These are phyloP conservation scores for Bifiguratus adelaidae DNA, from an alignment of 192 early-diverging fungal genomes.

Conservation along the genomic window DNA sequence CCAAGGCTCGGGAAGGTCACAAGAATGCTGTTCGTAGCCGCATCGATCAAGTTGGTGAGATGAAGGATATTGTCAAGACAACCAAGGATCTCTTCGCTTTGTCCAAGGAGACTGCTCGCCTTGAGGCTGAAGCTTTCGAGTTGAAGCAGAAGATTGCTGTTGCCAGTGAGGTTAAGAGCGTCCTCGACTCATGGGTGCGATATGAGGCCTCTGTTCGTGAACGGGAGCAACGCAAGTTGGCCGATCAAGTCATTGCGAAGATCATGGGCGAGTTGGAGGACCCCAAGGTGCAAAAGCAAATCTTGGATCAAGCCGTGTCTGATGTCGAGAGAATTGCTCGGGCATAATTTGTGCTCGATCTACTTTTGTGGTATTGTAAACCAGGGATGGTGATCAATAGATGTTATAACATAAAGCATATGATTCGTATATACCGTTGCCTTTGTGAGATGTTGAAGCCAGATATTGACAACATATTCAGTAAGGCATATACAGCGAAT, in stretches of 20 bases:
- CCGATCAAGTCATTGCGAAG: slow-evolving; percentile 73
- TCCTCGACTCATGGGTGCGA: slow-evolving; percentile 95
- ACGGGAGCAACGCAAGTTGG: slow-evolving; percentile 83
- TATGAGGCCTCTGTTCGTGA: slow-evolving; percentile 91
- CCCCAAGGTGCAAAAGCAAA: slow-evolving; percentile 52
- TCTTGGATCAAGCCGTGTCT: slow-evolving; percentile 44
- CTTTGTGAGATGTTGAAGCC: no score
- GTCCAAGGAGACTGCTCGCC: slow-evolving; percentile 88
- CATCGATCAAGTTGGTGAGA: slow-evolving; percentile 82
- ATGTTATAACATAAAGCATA: no score
- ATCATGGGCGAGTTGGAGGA: slow-evolving; percentile 58
- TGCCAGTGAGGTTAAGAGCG: slow-evolving; percentile 71
- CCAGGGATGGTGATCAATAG: no score
- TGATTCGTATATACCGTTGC: no score
- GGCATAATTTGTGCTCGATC: no score
- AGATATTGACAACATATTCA: no score
- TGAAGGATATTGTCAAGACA: slow-evolving; percentile 88
- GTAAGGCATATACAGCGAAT: no score
- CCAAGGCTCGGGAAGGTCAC: slow-evolving; percentile 84
- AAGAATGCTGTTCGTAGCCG: slow-evolving; percentile 82
- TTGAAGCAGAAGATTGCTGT: slow-evolving; percentile 85
- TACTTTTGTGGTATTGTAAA: no score
- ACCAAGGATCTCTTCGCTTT: slow-evolving; percentile 90
- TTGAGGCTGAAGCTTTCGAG: slow-evolving; percentile 92
- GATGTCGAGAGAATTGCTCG: slow-evolving; percentile 51